Evolutionary conservation across 2,329 filamentous ascomycete genomes (phyloP), one percentile per base, ranked within the genome.

Genomic region (Salinomyces thailandicus): DNA sequence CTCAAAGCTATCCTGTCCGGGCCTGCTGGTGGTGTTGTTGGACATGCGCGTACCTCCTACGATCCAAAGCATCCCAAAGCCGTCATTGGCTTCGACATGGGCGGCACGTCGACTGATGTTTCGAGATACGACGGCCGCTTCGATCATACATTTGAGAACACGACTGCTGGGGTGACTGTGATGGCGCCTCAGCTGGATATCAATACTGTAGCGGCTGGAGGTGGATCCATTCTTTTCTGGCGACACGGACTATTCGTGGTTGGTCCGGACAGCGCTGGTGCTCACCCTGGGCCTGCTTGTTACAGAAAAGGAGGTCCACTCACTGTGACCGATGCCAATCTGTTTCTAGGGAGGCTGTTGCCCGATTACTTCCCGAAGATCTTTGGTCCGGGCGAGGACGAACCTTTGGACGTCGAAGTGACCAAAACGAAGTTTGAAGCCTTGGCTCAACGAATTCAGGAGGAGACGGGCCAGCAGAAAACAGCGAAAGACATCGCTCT

Each of bases 401-500:
- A 53, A 17, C 38, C 41, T 12, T 37, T 52, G 2, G 49, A 52
- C 28, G 33, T 44, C 22, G 43, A 48, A 14, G 24, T 42, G 11
- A 42, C 37, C 2, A 37, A 32, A n/a, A 30, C 22, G 3, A 43
- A 41, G 22, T 50, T 52, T 28, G 22, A 26, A 5, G 31, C 36
- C 16, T 36, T 52, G 7, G 39, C 49, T 8, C 22, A 42, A n/a
- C 33, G 39, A 16, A 49, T 52, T 33, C 49, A 52, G 19, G 22
- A 20, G 5, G 48, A 51, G 28, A 50, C 45, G 13, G 38, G 40
- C 6, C 73, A 75, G 9, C 75, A 74, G 50, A 70, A 66, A 5
- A 77, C 72, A 1, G 63, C 79, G 0, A 85, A 93, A 51, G 81
- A 91, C 53, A 80, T 93, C 6, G 85, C 86, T 0, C 82, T 81